Conservation (phyloP, 495 filamentous ascomycete species). For the Talaromyces proteolyticus region DNA sequence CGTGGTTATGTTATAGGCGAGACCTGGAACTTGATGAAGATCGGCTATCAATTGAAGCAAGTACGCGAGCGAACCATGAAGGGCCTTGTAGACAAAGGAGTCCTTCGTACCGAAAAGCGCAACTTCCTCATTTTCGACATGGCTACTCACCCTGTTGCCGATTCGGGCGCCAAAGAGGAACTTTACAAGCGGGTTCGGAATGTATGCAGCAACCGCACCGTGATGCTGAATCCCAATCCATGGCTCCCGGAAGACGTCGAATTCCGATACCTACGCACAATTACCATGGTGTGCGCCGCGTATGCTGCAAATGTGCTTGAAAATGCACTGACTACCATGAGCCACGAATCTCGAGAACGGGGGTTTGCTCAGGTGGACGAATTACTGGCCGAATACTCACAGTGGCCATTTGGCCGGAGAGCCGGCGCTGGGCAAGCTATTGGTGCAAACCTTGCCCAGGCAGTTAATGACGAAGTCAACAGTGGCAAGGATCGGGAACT, state of each 20-base stretch:
- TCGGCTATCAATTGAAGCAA: constrained; percentile 98
- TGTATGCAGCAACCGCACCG: constrained; percentile 87
- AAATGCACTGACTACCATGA: constrained; percentile 89
- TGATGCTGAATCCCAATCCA: constrained; percentile 73
- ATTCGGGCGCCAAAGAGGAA: constrained; percentile 96
- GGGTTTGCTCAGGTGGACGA: constrained; percentile 97
- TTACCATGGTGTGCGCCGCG: constrained; percentile 94
- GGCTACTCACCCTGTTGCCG: constrained; percentile 98
- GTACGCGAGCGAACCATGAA: constrained; percentile 96
- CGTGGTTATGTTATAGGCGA: constrained; percentile 55
- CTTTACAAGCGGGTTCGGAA: constrained; percentile 87
- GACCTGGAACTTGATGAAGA: constrained; percentile 99
- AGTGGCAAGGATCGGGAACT: constrained; percentile 84
- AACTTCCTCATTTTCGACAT: constrained; percentile 99
- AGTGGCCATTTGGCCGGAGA: constrained; percentile 89
- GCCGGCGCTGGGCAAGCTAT: constrained; percentile 69
- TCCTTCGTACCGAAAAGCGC: constrained; percentile 95
- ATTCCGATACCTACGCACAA: constrained; percentile 84
- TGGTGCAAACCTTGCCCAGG: constrained; percentile 90
- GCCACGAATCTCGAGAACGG: constrained; percentile 87
- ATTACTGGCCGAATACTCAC: constrained; percentile 88
- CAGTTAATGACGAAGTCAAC: constrained; percentile 81
- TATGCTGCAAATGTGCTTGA: constrained; percentile 98
- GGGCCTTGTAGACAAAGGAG: constrained; percentile 98
- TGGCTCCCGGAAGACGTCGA: constrained; percentile 93